A percentile compares a stretch with the other conserved stretches of the same genome.
Evolutionary conservation across 2,329 filamentous ascomycete genomes (phyloP).

Genomic region (Raffaelea albimanens): DNA sequence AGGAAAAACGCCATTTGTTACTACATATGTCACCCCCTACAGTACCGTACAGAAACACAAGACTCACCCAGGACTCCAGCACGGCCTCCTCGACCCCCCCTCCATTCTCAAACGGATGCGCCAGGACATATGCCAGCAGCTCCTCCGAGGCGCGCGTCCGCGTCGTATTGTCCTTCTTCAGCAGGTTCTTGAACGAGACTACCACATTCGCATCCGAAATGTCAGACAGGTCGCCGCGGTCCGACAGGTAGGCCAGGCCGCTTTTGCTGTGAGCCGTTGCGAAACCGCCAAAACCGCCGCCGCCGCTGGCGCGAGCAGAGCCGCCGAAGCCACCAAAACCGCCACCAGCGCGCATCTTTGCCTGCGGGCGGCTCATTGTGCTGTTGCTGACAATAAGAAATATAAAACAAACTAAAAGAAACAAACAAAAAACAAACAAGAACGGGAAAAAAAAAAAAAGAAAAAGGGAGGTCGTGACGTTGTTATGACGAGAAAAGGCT

Average conservation of each 20-base stretch:
- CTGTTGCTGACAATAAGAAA: too few relatives aligned
- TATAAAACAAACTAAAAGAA: too few relatives aligned
- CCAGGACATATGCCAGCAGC: slow-evolving; percentile 54
- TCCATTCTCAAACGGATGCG: slow-evolving; percentile 40
- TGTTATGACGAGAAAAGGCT: too few relatives aligned
- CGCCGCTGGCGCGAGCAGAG: slow-evolving; percentile 6
- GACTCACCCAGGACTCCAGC: slow-evolving; percentile 68
- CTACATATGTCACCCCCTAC: too few relatives aligned
- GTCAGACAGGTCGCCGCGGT: slow-evolving; percentile 69
- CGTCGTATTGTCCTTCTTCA: slow-evolving; percentile 88
- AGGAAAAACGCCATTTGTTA: too few relatives aligned
- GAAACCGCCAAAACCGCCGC: slow-evolving; percentile 30
- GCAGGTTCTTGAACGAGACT: slow-evolving; percentile 84
- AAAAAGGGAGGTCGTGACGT: too few relatives aligned
- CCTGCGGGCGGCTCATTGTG: too few relatives aligned
- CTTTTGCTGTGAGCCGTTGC: slow-evolving; percentile 26
- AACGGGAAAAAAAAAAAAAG: too few relatives aligned
- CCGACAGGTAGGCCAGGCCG: slow-evolving; percentile 74
- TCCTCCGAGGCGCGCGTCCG: slow-evolving; percentile 88
- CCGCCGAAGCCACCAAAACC: slow-evolving; percentile 13
- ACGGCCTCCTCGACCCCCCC: slow-evolving; percentile 68
- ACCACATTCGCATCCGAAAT: slow-evolving; percentile 75
- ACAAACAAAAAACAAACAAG: not conserved
- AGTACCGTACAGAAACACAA: not conserved
- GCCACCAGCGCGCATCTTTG: too few relatives aligned